phyloP scores from a whole-genome alignment of 805 yeast species.

The Suhomyces canberraensis region DNA sequence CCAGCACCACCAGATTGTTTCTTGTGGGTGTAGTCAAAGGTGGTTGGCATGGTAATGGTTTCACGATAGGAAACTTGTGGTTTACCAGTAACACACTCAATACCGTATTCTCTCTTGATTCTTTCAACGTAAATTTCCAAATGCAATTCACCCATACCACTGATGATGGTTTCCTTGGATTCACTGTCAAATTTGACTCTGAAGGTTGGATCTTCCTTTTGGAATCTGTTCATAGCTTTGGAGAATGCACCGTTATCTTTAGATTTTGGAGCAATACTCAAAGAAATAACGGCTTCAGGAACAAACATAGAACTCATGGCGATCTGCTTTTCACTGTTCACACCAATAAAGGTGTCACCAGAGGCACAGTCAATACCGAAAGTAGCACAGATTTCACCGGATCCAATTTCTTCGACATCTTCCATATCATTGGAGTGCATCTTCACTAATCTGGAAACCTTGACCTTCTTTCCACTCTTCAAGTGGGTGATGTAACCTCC shows the following conservation, averaged over 20 bases:
- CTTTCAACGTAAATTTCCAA: slow-evolving; percentile 97
- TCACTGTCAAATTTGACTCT: slow-evolving; percentile 87
- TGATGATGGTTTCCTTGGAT: slow-evolving; percentile 89
- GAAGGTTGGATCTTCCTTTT: slow-evolving; percentile 98
- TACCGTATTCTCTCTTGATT: slow-evolving; percentile 95
- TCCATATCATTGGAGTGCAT: slow-evolving; percentile 99
- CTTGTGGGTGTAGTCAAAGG: slow-evolving; percentile 93
- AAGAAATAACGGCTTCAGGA: slow-evolving; percentile 97
- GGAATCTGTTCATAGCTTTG: slow-evolving; percentile 95
- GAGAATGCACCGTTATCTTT: slow-evolving; percentile 87
- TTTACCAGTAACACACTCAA: slow-evolving; percentile 91
- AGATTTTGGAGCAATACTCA: slow-evolving; percentile 83
- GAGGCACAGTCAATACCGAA: slow-evolving; percentile 99
- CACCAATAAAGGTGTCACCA: slow-evolving; percentile 96
- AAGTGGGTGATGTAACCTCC: slow-evolving; percentile 87
- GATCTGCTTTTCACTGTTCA: slow-evolving; percentile 54
- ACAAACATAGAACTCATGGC: slow-evolving; percentile 98
- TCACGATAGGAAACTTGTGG: slow-evolving; percentile 99
- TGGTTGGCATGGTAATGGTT: slow-evolving; percentile 67
- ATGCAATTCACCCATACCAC: slow-evolving; percentile 98
- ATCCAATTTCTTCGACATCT: slow-evolving; percentile 90
- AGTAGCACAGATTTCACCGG: slow-evolving; percentile 99
- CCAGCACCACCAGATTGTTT: slow-evolving; percentile 99
- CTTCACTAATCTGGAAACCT: slow-evolving; percentile 85
- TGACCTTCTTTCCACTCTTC: slow-evolving; percentile 88